These are phyloP conservation scores for Umbelopsis sp. DNA, from an alignment of 371 early-diverging fungal species.

Conservation along the genomic window DNA sequence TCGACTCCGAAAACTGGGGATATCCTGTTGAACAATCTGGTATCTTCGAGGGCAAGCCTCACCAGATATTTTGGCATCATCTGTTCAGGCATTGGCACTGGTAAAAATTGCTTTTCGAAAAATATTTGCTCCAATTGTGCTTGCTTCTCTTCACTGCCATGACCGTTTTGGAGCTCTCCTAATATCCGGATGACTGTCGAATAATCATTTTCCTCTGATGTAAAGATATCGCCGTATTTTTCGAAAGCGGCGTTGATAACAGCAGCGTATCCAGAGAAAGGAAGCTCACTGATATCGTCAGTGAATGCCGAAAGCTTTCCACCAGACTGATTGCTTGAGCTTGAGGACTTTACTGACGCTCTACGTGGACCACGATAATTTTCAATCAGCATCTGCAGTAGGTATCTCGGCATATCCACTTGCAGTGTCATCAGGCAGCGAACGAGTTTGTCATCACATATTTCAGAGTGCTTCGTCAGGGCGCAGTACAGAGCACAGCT, in stretches of 20 bases:
- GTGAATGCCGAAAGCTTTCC: background rate
- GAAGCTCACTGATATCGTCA: background rate
- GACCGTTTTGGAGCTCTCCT: background rate
- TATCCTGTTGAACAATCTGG: background rate
- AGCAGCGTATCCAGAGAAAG: slow-evolving; percentile 6
- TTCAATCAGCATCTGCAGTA: slow-evolving; percentile 9
- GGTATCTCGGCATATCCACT: background rate
- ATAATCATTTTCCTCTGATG: background rate
- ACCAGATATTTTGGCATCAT: slow-evolving; percentile 1
- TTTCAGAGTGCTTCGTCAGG: background rate
- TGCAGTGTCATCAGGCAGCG: background rate
- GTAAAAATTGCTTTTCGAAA: background rate
- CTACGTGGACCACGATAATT: slow-evolving; percentile 5
- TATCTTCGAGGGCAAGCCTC: background rate
- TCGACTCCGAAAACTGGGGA: background rate
- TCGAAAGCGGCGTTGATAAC: background rate
- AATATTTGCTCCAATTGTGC: background rate
- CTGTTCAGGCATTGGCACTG: slow-evolving; percentile 6
- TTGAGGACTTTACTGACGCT: background rate
- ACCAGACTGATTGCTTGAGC: background rate
- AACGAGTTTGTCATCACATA: slow-evolving; percentile 8
- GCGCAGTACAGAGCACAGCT: slow-evolving; percentile 4
- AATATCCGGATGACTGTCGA: background rate
- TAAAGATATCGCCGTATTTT: slow-evolving; percentile 4
- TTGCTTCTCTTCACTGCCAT: background rate